Conservation (phyloP, 768 basidiomycete species). For the Pisolithus microcarpus region DNA sequence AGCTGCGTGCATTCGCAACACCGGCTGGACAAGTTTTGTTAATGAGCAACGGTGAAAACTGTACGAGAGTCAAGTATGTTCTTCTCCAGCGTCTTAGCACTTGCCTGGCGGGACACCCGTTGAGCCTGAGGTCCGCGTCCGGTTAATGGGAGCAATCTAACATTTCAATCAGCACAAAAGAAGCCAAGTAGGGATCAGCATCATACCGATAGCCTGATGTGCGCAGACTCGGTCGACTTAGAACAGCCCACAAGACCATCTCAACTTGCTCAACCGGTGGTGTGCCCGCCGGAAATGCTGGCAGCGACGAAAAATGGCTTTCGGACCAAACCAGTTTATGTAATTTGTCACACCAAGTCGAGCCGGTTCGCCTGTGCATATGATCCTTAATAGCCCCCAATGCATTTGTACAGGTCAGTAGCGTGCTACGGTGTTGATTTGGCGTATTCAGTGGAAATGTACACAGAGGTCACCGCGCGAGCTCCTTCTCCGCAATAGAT, state of each 20-base stretch:
- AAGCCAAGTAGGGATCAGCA: not conserved
- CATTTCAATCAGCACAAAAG: constrained; percentile 8
- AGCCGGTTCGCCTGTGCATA: constrained; percentile 12
- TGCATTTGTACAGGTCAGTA: constrained; percentile 23
- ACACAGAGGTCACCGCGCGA: constrained; percentile 37
- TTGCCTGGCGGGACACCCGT: constrained; percentile 14
- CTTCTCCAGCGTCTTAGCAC: constrained; percentile 1
- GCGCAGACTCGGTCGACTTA: constrained; percentile 20
- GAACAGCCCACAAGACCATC: constrained; percentile 17
- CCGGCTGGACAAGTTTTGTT: constrained; percentile 4
- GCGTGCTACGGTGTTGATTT: not conserved
- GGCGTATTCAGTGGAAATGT: not conserved
- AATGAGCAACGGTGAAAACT: constrained; percentile 5
- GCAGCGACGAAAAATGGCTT: constrained; percentile 3
- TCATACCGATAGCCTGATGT: constrained; percentile 17
- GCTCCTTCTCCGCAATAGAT: constrained; percentile 49
- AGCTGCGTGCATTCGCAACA: constrained; percentile 18
- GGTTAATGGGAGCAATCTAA: constrained; percentile 11
- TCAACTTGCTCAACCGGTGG: not conserved
- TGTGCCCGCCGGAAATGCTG: not conserved
- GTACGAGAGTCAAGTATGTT: constrained; percentile 1
- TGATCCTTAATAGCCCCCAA: not conserved
- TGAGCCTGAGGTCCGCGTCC: constrained; percentile 7
- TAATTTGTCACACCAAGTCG: constrained; percentile 2
- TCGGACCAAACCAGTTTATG: constrained; percentile 10